Conservation (phyloP, 768 basidiomycete species). For the Xerocomus spinulosus region DNA sequence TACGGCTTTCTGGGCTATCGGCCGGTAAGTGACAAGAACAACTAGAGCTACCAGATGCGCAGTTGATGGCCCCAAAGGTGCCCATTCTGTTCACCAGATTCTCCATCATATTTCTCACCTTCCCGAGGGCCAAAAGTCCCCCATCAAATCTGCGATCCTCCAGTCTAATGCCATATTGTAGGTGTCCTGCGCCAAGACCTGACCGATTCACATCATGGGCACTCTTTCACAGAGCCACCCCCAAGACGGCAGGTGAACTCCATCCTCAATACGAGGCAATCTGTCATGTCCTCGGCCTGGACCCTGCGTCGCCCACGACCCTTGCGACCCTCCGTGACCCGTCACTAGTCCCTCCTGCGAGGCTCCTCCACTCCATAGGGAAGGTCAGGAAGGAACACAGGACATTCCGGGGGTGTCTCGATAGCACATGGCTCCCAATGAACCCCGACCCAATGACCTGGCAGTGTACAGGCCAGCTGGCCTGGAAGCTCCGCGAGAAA, state of each 20-base stretch:
- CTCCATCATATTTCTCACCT: constrained; percentile 66
- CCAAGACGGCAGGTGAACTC: constrained; percentile 56
- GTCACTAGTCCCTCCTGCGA: constrained; percentile 40
- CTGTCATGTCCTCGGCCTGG: constrained; percentile 50
- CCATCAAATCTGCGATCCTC: constrained; percentile 61
- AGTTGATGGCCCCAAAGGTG: no score
- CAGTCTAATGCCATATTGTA: constrained; percentile 76
- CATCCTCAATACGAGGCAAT: constrained; percentile 62
- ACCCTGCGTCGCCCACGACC: constrained; percentile 47
- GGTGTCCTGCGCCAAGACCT: constrained; percentile 18
- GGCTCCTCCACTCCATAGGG: constrained; percentile 56
- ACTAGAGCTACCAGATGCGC: neutral
- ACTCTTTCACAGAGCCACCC: constrained; percentile 40
- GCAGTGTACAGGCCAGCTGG: constrained; percentile 61
- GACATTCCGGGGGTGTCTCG: constrained; percentile 66
- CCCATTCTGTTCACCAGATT: constrained; percentile 71
- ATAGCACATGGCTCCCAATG: constrained; percentile 52
- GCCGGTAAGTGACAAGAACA: constrained; percentile 43
- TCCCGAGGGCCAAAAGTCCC: constrained; percentile 50
- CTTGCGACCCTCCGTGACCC: constrained; percentile 51
- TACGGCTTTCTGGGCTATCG: constrained; percentile 66
- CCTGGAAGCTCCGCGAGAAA: constrained; percentile 46
- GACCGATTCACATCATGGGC: neutral
- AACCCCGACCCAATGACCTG: constrained; percentile 59
- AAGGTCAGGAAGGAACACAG: constrained; percentile 47